These are phyloP conservation scores for Fulvia fulva DNA, from an alignment of 2,329 filamentous ascomycete species.

Conservation along the genomic window DNA sequence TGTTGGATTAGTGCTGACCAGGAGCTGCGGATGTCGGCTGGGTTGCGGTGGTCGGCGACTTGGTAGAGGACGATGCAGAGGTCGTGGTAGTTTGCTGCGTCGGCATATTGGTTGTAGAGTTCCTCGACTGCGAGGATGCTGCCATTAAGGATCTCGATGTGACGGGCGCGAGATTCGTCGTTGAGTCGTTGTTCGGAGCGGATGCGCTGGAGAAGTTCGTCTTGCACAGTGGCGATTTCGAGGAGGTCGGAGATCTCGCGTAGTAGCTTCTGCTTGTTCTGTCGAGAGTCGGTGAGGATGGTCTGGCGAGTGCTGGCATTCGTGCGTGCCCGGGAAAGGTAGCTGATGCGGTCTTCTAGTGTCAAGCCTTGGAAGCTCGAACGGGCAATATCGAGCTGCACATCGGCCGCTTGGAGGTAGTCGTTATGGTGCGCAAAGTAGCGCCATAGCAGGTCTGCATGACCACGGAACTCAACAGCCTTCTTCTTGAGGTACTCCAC, in stretches of 20 bases:
- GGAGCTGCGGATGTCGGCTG: slow-evolving; percentile 75
- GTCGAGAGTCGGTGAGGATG: slow-evolving; percentile 57
- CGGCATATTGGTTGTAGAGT: slow-evolving; percentile 91
- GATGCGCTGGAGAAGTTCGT: slow-evolving; percentile 79
- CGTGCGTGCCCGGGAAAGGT: slow-evolving; percentile 84
- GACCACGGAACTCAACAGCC: slow-evolving; percentile 65
- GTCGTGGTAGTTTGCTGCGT: slow-evolving; percentile 89
- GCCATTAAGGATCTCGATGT: slow-evolving; percentile 59
- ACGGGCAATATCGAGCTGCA: slow-evolving; percentile 77
- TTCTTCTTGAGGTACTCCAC: slow-evolving; percentile 79
- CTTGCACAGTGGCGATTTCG: slow-evolving; percentile 91
- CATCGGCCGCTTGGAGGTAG: slow-evolving; percentile 82
- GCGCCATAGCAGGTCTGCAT: slow-evolving; percentile 87
- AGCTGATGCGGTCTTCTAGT: slow-evolving; percentile 82
- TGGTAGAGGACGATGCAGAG: slow-evolving; percentile 90
- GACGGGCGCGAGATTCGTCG: slow-evolving; percentile 57
- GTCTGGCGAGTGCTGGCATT: slow-evolving; percentile 82
- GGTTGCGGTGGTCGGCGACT: slow-evolving; percentile 83
- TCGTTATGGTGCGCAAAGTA: slow-evolving; percentile 83
- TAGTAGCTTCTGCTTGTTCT: slow-evolving; percentile 74
- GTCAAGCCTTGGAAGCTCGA: slow-evolving; percentile 68
- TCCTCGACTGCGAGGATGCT: slow-evolving; percentile 72
- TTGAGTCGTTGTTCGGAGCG: slow-evolving; percentile 67
- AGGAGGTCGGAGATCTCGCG: slow-evolving; percentile 82
- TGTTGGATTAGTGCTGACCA: slow-evolving; percentile 79